phyloP scores from a whole-genome alignment of 129 eudicot genomes.

The Arctium minus region DNA sequence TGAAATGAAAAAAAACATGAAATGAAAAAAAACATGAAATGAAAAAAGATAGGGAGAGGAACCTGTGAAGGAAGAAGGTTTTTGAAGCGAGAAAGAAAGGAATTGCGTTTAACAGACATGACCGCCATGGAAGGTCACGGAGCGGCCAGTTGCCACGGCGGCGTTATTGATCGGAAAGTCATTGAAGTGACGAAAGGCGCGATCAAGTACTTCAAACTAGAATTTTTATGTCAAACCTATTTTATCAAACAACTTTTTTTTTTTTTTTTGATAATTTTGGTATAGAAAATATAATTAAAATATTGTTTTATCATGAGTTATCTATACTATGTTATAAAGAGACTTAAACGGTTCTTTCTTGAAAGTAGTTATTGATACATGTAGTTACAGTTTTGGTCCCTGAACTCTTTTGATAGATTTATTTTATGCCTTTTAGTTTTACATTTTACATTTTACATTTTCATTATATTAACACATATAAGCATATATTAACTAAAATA shows the following conservation, averaged over 20 bases:
- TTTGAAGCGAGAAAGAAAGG: slow-evolving; percentile 40
- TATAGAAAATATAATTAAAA: too few relatives aligned
- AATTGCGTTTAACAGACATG: slow-evolving; percentile 29
- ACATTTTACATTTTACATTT: too few relatives aligned
- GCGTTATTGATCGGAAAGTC: slow-evolving; percentile 19
- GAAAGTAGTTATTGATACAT: too few relatives aligned
- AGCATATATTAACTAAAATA: too few relatives aligned
- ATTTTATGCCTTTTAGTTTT: too few relatives aligned
- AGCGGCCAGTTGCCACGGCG: slow-evolving; percentile 34
- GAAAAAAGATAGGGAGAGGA: background rate
- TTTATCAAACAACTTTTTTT: background rate
- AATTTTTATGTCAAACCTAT: background rate
- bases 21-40: background rate
- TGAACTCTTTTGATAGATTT: too few relatives aligned
- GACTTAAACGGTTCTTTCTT: too few relatives aligned
- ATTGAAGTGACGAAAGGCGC: slow-evolving; percentile 17
- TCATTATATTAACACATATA: too few relatives aligned
- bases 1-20: background rate
- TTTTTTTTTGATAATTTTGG: too few relatives aligned
- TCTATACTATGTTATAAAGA: too few relatives aligned
- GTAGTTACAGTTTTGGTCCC: too few relatives aligned
- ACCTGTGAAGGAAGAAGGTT: slow-evolving; percentile 49
- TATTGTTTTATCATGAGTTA: too few relatives aligned
- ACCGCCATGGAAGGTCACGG: slow-evolving; percentile 31
- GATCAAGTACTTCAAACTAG: background rate